Conservation (phyloP, 352 stramenopile genomes). For the Blastocystis sp. region DNA sequence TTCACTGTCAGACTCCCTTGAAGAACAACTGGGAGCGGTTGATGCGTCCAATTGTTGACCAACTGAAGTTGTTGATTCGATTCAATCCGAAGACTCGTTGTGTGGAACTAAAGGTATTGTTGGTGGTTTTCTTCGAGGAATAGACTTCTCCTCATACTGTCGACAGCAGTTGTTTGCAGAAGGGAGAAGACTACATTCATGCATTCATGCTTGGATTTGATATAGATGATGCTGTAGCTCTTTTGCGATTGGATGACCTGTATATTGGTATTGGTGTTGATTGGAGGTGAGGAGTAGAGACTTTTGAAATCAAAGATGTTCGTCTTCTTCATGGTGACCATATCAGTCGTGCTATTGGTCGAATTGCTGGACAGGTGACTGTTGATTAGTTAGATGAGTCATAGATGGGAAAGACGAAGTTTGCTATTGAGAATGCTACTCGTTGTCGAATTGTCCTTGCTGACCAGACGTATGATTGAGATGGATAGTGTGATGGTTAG, state of each 20-base stretch:
- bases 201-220: conserved; percentile 99
- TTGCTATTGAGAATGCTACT: conserved; percentile 98
- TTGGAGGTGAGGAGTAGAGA: conserved; percentile 76
- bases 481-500: conserved; percentile 67
- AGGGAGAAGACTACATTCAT: conserved; percentile 85
- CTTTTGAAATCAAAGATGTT: conserved; percentile 85
- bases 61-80: conserved; percentile 93
- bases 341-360: conserved; percentile 93
- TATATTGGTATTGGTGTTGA: conserved; percentile 75
- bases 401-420: conserved; percentile 88
- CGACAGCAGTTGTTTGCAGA: conserved; percentile 90
- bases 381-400: background rate
- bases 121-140: background rate
- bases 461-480: conserved; percentile 80
- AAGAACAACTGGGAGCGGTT: conserved; percentile 97
- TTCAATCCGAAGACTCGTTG: conserved; percentile 98
- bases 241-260: conserved; percentile 96
- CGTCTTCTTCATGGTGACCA: conserved; percentile 95
- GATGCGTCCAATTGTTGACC: conserved; percentile 95
- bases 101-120: conserved; percentile 88
- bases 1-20: conserved; percentile 89
- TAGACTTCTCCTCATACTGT: conserved; percentile 87
- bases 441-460: conserved; percentile 96
- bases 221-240: conserved; percentile 90
- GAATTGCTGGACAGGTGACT: conserved; percentile 92